These are phyloP conservation scores for Polychytrium aggregatum DNA, from an alignment of 192 early-diverging fungal genomes.

Conservation along the genomic window DNA sequence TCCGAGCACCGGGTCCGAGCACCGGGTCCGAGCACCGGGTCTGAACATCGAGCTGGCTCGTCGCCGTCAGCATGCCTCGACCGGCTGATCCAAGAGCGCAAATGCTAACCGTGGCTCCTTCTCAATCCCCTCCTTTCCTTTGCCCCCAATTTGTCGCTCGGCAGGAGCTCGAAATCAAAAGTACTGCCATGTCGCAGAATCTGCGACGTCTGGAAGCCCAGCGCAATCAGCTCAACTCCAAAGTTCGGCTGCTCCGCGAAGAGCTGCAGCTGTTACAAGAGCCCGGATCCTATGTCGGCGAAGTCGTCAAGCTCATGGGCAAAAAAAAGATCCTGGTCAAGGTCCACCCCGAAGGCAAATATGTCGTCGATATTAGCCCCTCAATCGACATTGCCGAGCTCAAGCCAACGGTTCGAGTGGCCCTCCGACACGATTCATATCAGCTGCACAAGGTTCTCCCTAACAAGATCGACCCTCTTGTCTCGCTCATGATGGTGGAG, in stretches of 20 bases:
- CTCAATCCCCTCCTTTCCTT: too few relatives aligned
- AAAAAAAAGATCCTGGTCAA: conserved; percentile 74
- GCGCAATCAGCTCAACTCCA: conserved; percentile 91
- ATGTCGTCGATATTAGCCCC: conserved; percentile 90
- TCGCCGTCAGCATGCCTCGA: too few relatives aligned
- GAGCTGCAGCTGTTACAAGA: conserved; percentile 96
- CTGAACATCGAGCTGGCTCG: not conserved
- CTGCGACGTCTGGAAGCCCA: conserved; percentile 96
- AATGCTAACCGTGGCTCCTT: too few relatives aligned
- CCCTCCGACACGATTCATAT: conserved; percentile 83
- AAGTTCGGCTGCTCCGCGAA: conserved; percentile 91
- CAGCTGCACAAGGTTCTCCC: conserved; percentile 90
- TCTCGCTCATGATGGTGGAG: conserved; percentile 99
- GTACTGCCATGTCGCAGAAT: conserved; percentile 86
- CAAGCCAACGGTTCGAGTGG: conserved; percentile 86
- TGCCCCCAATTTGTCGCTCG: too few relatives aligned
- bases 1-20: not conserved
- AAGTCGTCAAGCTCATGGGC: conserved; percentile 97
- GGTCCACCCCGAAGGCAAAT: conserved; percentile 95
- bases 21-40: not conserved
- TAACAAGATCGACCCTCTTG: conserved; percentile 98
- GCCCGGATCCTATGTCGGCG: conserved; percentile 88
- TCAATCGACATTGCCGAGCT: conserved; percentile 85
- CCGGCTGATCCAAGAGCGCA: not conserved
- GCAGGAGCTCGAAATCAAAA: conserved; percentile 75